A percentile compares a stretch with the other conserved stretches of the same genome.
These are phyloP conservation scores for Trifolium pratense DNA, from an alignment of 306 rosid genomes.

Conservation along the genomic window DNA sequence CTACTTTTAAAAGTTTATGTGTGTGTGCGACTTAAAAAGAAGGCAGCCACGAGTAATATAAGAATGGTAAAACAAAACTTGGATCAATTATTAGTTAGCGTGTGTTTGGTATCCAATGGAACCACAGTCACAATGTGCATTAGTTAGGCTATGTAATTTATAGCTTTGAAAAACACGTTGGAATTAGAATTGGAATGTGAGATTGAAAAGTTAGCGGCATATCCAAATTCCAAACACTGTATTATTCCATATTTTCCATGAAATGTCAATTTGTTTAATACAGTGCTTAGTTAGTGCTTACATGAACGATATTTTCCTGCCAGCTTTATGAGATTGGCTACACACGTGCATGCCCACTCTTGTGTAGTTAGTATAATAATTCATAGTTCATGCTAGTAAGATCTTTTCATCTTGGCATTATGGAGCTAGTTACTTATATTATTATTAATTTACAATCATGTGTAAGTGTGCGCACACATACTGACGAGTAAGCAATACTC, in stretches of 20 bases:
- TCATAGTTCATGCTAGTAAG: not conserved
- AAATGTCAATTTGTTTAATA: constrained; percentile 4
- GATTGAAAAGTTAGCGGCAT: not conserved
- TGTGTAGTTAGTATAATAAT: constrained; percentile 2
- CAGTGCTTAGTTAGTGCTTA: not conserved
- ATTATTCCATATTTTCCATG: not conserved
- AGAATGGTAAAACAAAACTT: constrained; percentile 19
- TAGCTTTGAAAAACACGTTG: not conserved
- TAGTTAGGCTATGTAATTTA: not conserved
- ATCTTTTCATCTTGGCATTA: not conserved
- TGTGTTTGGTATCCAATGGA: not conserved
- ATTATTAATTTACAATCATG: not conserved
- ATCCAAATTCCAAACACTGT: not conserved
- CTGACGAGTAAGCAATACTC: not conserved
- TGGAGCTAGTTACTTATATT: constrained; percentile 1
- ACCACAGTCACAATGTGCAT: not conserved
- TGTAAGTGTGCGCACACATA: not conserved
- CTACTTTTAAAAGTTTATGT: constrained; percentile 4
- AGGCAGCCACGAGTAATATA: not conserved
- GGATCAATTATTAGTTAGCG: constrained; percentile 6
- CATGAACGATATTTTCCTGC: constrained; percentile 1
- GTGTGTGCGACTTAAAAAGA: not conserved
- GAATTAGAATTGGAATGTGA: not conserved
- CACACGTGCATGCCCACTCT: not conserved
- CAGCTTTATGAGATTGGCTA: not conserved